Conservation (phyloP, 2,329 filamentous ascomycete genomes). For the Grosmannia penicillata region DNA sequence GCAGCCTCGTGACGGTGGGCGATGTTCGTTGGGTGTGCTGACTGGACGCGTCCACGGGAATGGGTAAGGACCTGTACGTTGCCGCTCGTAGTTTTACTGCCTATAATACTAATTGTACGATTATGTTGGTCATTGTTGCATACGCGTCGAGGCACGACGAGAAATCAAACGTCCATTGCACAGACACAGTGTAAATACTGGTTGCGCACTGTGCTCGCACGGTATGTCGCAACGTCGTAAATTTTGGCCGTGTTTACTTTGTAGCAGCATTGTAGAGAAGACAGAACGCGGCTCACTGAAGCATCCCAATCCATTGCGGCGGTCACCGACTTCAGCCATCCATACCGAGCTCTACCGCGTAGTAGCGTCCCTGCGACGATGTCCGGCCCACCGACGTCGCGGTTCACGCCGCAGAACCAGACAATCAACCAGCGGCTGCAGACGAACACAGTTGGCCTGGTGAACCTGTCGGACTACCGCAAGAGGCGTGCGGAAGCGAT, state of each 20-base stretch:
- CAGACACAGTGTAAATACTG: background rate
- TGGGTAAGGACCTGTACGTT: too few relatives aligned
- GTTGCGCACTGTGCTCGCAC: background rate
- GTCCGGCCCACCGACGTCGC: conserved; percentile 29
- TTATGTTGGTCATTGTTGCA: too few relatives aligned
- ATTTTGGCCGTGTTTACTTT: too few relatives aligned
- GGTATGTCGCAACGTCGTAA: background rate
- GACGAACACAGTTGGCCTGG: conserved; percentile 77
- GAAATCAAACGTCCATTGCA: background rate
- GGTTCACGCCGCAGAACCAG: conserved; percentile 62
- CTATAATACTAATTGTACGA: too few relatives aligned
- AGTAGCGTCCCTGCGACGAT: conserved; percentile 18
- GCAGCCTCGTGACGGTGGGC: too few relatives aligned
- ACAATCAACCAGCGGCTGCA: conserved; percentile 73
- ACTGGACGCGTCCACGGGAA: too few relatives aligned
- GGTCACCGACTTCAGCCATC: background rate
- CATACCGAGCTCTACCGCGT: too few relatives aligned
- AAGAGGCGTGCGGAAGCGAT: conserved; percentile 91
- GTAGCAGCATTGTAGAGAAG: too few relatives aligned
- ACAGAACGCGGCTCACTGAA: too few relatives aligned
- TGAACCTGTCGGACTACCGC: conserved; percentile 84
- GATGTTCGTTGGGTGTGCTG: too few relatives aligned
- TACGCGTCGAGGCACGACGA: background rate
- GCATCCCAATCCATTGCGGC: too few relatives aligned
- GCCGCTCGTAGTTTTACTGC: too few relatives aligned